These are phyloP conservation scores for Zostera marina DNA, from an alignment of 116 monocot species.

Conservation along the genomic window DNA sequence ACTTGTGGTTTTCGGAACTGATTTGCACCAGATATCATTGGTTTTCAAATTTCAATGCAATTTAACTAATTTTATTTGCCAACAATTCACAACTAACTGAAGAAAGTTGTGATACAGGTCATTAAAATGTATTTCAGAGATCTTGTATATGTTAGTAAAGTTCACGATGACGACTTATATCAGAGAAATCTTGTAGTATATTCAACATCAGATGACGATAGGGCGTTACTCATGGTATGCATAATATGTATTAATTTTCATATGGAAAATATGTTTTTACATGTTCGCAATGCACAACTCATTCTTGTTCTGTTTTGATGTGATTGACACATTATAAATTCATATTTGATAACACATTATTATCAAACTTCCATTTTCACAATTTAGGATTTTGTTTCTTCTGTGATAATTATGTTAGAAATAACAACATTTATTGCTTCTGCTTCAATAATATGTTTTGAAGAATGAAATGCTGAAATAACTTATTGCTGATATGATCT, in stretches of 20 bases:
- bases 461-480: not conserved
- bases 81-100: slow-evolving; percentile 1
- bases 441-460: no score
- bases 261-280: not conserved
- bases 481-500: not conserved
- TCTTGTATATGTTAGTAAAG: slow-evolving; percentile 38
- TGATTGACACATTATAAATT: not conserved
- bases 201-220: slow-evolving; percentile 40
- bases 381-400: no score
- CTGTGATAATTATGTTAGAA: no score
- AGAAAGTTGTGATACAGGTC: slow-evolving; percentile 29
- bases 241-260: not conserved
- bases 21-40: no score
- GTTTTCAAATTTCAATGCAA: not conserved
- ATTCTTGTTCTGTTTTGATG: not conserved
- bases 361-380: no score
- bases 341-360: no score
- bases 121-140: slow-evolving; percentile 59
- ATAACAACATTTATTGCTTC: no score
- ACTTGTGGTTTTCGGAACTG: no score
- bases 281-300: no score
- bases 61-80: not conserved
- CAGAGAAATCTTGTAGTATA: slow-evolving; percentile 41
- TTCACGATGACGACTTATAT: slow-evolving; percentile 16
- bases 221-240: slow-evolving; percentile 60